Base-by-base conservation (phyloP, 2,329 filamentous ascomycete species). In the Rutstroemia sp. region DNA sequence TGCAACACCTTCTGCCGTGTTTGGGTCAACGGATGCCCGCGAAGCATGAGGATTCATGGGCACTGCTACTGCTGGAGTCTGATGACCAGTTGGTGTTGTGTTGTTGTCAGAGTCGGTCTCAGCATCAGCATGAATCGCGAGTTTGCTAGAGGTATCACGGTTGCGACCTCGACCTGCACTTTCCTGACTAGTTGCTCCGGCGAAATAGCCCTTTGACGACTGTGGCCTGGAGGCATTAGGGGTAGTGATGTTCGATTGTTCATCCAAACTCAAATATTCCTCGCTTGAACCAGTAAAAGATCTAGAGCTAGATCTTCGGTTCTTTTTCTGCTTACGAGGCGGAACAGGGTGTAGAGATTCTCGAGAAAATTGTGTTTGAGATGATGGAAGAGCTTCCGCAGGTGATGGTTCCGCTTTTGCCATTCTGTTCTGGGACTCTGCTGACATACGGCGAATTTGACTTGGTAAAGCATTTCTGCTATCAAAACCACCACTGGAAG, bases 201-300 rank as follows among this genome's bases (percentile, higher is more conserved):
- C 25, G 2, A 49, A 10, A 49, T 34, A 17, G 34, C 58, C 62
- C 49, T 64, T 63, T 27, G 62, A 56, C 7, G 66, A 67, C 16
- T 61, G 59, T 44, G 66, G 65, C 49, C 64, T 61, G 0, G 66
- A 68, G 6, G 56, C 58, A 23, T 57, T 61, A 34, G 65, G 65
- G 9, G 65, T 67, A 10, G 66, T 67, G 19, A 64, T 58, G 48
- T 61, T 66, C 6, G 66, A 66, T 34, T 58, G 60, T 34, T 64
- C 63, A 50, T 65, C 62, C 2, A 62, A 56, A 17, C 57, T 62
- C 5, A 63, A 61, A 44, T 64, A 65, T n/a, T 65, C 65, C 36
- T 67, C 65, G 40, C 65, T 67, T 21, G 65, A 67, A 51, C 62
- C 62, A 21, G 59, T 63, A 14, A 57, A 57, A 44, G 61, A 63